Evolutionary conservation across 345 rosid species (phyloP), one percentile per base, ranked within the genome.

Genomic region (Euphorbia peplus): DNA sequence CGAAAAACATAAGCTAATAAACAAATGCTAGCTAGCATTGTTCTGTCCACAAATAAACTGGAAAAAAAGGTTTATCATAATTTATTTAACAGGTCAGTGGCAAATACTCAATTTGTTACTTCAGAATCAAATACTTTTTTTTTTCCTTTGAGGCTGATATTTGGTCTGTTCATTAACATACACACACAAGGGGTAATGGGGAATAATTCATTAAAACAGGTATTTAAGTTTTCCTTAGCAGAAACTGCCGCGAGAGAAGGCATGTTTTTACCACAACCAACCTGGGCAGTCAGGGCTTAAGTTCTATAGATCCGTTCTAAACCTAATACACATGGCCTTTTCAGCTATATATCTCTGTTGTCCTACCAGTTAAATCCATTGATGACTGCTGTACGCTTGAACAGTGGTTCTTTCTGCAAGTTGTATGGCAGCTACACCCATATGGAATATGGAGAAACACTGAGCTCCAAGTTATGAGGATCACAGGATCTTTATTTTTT

Each of bases 191-290:
- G 62, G 25, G 60, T 62, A 77, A 52, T 39, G 69, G 54, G 58
- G 71, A 37, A 46, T 15, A 59, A 60, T 68, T 52, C 58, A 72
- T 32, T 64, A 66, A 66, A 77, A 63, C 44, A 72, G 67, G 47
- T 66, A 70, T 59, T 47, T 29, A 69, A 50, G 69, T 69, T 76
- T 55, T 9, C 56, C 56, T 32, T 57, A 58, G 68, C 53, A 67
- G 82, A 80, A 86, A 87, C 93, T 90, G 93, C 96, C 96, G 81
- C 98, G 52, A 88, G 98, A 84, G 96, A 88, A 88, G 92, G 95
- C 89, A 69, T 73, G 80, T 80, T 55, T 79, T 77, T 48, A 84
- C 81, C 71, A 76, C 78, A 75, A 84, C 98, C 98, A 83, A 87
- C 98, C 96, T 92, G 98, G 98, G 98, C 96, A 90, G 88, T 79